Conservation (phyloP, 768 basidiomycete species). For the Psilocybe tampanensis region DNA sequence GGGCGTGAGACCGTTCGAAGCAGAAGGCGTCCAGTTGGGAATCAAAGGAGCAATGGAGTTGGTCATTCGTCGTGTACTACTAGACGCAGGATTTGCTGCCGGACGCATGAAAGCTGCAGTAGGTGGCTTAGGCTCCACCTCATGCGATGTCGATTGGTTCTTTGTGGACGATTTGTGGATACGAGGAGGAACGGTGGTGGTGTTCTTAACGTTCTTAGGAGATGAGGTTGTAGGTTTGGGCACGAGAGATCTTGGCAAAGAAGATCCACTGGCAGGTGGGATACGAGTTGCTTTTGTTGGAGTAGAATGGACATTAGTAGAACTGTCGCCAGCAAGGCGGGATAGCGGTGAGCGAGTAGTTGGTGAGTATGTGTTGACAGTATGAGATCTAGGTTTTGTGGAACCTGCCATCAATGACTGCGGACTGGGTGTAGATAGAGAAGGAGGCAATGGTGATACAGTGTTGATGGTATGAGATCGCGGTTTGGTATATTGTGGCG, state of each 20-base stretch:
- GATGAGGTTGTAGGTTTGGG: slow-evolving; percentile 1
- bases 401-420: slow-evolving; percentile 2
- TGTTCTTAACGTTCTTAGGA: background rate
- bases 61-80: slow-evolving; percentile 9
- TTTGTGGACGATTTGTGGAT: slow-evolving; percentile 8
- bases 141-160: background rate
- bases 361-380: slow-evolving; percentile 21
- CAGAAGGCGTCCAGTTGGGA: slow-evolving; percentile 20
- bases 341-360: slow-evolving; percentile 21
- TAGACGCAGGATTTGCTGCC: background rate
- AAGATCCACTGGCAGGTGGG: background rate
- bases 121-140: background rate
- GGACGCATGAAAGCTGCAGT: slow-evolving; percentile 15
- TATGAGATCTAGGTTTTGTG: slow-evolving; percentile 24
- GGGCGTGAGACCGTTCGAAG: slow-evolving; percentile 8
- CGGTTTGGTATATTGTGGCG: slow-evolving; percentile 10
- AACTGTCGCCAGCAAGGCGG: slow-evolving; percentile 16
- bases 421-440: slow-evolving; percentile 10
- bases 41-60: slow-evolving; percentile 24
- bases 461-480: slow-evolving; percentile 13
- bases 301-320: background rate
- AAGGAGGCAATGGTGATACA: slow-evolving; percentile 7
- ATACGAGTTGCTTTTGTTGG: background rate
- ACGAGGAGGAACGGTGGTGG: slow-evolving; percentile 8
- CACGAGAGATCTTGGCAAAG: background rate